Evolutionary conservation across 306 rosid species (phyloP).

Genomic region (Vigna hirtella): DNA sequence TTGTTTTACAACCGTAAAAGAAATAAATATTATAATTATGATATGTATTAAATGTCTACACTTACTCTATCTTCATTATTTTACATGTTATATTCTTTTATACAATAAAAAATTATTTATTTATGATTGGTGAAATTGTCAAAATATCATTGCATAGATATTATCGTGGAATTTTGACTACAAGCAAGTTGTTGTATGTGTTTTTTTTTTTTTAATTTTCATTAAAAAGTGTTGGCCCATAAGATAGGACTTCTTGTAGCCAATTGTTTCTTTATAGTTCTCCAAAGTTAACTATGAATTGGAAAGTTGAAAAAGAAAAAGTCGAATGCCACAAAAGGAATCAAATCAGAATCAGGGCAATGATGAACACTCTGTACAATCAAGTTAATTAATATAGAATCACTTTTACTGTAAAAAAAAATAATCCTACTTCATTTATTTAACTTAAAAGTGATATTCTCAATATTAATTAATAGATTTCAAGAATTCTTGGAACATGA

Average conservation of each 20-base stretch:
- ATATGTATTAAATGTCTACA: no score
- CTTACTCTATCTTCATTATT: no score
- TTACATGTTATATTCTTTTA: no score
- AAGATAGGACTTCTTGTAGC: not conserved
- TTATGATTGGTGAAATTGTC: no score
- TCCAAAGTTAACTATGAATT: not conserved
- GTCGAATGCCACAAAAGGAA: not conserved
- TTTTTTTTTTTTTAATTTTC: no score
- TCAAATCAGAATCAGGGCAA: not conserved
- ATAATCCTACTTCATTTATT: not conserved
- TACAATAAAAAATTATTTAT: no score
- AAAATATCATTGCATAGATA: no score
- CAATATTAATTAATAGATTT: not conserved
- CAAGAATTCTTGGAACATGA: not conserved
- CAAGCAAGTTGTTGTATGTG: not conserved
- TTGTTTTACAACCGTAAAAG: no score
- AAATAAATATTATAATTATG: no score
- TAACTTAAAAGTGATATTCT: not conserved
- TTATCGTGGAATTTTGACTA: not conserved
- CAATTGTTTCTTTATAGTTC: constrained; percentile 8
- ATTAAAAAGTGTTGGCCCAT: constrained; percentile 13
- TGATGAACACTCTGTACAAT: not conserved
- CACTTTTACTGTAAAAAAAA: not conserved
- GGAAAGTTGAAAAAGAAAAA: constrained; percentile 36
- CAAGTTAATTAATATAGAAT: not conserved